Base-by-base conservation (phyloP, 129 eudicot species). In the Flaveria sonorensis region DNA sequence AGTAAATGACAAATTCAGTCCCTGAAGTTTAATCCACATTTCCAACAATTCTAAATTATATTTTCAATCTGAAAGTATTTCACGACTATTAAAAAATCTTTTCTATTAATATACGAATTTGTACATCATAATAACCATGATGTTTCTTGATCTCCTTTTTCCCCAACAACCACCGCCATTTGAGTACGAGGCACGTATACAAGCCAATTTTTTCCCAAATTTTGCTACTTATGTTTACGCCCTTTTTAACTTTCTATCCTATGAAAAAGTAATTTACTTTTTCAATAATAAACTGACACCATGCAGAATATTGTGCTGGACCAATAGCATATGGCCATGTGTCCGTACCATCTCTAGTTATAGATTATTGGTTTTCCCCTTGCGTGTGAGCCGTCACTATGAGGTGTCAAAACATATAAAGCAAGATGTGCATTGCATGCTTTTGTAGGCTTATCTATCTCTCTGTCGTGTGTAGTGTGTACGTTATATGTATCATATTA, bases 101-200 rank as follows among this genome's bases (percentile, higher is more conserved):
- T 36, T 36, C 7, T 36, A 36, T 36, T 36, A 36, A 6, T 0
- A 1, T 36, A 36, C 40, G 7, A 0, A 36, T 36, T 36, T 36
- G 40, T 36, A 4, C 40, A 36, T 36, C 3, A 56, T 56, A 10
- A 19, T n/a, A 18, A 56, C 28, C 63, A 23, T 56, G 63, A 23
- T 56, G 63, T 56, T 56, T 56, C 28, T 56, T 56, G 30, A 56
- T 56, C 63, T 56, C 13, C 62, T 6, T 36, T 6, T 4, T 36
- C 63, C 24, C 2, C 61, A 0, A 55, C 61, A 47, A 47, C 92
- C 90, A 88, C 86, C 84, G 70, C 76, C 78, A 83, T 72, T 73
- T 86, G 86, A 79, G 82, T 24, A 46, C 84, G 63, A 81, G 79
- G 83, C 64, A 72, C 48, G 83, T 53, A 81, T 88, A 86, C 90